Evolutionary conservation across 2,329 filamentous ascomycete genomes (phyloP).

Genomic region (Monascus ruber): DNA sequence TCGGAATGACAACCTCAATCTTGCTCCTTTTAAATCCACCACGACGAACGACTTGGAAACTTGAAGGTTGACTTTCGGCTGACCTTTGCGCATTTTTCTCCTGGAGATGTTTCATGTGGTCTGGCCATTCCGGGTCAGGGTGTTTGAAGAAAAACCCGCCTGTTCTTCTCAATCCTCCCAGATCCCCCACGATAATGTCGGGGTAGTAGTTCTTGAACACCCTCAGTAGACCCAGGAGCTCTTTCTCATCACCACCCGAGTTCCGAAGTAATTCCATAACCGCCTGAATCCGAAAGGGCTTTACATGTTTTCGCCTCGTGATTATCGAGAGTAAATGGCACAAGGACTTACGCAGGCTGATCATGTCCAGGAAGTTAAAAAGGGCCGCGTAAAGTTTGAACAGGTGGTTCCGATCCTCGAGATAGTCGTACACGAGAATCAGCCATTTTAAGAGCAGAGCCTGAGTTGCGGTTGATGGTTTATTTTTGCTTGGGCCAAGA

Average conservation of each 20-base stretch:
- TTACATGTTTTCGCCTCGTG: conserved; percentile 71
- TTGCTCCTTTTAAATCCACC: conserved; percentile 40
- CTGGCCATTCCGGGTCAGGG: conserved; percentile 65
- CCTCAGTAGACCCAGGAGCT: conserved; percentile 60
- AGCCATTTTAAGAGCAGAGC: conserved; percentile 65
- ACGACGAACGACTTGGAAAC: conserved; percentile 54
- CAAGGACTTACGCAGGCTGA: conserved; percentile 56
- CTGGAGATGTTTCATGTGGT: conserved; percentile 57
- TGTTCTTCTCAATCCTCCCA: conserved; percentile 33
- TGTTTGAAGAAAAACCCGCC: conserved; percentile 40
- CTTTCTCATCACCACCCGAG: conserved; percentile 56
- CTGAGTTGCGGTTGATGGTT: conserved; percentile 61
- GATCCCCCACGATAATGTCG: conserved; percentile 69
- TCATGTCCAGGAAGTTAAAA: conserved; percentile 73
- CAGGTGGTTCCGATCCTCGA: conserved; percentile 53
- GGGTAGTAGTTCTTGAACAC: conserved; percentile 90
- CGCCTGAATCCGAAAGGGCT: conserved; percentile 69
- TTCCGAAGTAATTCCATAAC: conserved; percentile 43
- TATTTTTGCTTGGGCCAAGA: conserved; percentile 66
- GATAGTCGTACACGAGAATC: conserved; percentile 59
- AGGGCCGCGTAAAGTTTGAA: conserved; percentile 62
- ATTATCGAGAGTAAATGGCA: conserved; percentile 71
- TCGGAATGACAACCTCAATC: conserved; percentile 46
- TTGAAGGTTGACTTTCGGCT: conserved; percentile 34
- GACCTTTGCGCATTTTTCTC: conserved; percentile 38